These are phyloP conservation scores for Plectosphaerella plurivora DNA, from an alignment of 2,329 filamentous ascomycete species.

Conservation along the genomic window DNA sequence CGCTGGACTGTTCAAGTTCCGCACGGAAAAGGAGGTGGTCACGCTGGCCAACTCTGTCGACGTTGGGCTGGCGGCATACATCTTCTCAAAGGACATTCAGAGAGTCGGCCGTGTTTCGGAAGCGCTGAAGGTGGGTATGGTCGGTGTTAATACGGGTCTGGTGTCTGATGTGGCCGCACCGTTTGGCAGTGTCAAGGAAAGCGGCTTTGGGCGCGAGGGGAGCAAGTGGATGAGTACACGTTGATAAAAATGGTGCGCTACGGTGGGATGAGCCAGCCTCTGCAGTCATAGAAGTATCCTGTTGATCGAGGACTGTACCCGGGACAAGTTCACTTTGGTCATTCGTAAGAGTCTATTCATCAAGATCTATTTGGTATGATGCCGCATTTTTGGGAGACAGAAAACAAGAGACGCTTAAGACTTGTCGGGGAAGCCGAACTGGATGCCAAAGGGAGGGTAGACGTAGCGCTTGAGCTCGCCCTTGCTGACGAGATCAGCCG, in stretches of 20 bases:
- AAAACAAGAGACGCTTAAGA: conserved; percentile 11
- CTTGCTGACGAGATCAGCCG: conserved; percentile 41
- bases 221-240: too few relatives aligned
- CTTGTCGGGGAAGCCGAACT: conserved; percentile 73
- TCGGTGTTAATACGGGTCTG: conserved; percentile 28
- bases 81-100: conserved; percentile 49
- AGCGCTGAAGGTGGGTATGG: conserved; percentile 40
- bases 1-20: conserved; percentile 63
- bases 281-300: too few relatives aligned
- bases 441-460: conserved; percentile 63
- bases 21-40: conserved; percentile 66
- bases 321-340: too few relatives aligned
- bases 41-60: conserved; percentile 60
- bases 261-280: too few relatives aligned
- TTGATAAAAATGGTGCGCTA: too few relatives aligned
- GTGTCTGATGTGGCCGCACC: conserved; percentile 24
- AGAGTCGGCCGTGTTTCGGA: conserved; percentile 39
- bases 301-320: too few relatives aligned
- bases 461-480: conserved; percentile 58
- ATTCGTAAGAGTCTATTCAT: too few relatives aligned
- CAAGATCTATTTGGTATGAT: background rate
- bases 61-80: conserved; percentile 69
- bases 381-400: background rate
- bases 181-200: conserved; percentile 28
- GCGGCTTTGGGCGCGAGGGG: conserved; percentile 23